Evolutionary conservation across 352 stramenopile species (phyloP).

Genomic region (Phytophthora cajani): DNA sequence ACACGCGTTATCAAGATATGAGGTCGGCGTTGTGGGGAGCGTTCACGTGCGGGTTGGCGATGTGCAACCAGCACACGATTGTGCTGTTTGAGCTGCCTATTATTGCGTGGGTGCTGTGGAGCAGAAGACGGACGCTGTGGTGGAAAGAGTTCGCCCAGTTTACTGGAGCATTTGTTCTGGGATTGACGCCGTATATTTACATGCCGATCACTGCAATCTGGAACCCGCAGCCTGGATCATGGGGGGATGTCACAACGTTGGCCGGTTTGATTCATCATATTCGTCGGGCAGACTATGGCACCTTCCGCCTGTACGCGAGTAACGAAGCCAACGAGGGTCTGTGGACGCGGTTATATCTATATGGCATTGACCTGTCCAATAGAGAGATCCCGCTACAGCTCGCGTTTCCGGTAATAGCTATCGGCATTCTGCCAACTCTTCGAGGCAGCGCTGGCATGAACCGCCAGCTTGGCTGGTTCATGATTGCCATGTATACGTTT

Average conservation of each 20-base stretch:
- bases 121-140: constrained; percentile 37
- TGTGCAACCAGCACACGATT: constrained; percentile 97
- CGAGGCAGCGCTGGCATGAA: constrained; percentile 18
- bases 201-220: constrained; percentile 77
- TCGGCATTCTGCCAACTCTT: constrained; percentile 43
- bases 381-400: constrained; percentile 60
- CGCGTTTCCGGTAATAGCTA: constrained; percentile 40
- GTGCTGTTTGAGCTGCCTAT: constrained; percentile 93
- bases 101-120: constrained; percentile 77
- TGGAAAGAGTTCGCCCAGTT: constrained; percentile 51
- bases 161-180: constrained; percentile 67
- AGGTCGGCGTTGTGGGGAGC: constrained; percentile 64
- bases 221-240: constrained; percentile 89
- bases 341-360: constrained; percentile 71
- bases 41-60: constrained; percentile 90
- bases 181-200: constrained; percentile 88
- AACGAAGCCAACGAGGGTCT: constrained; percentile 67
- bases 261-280: constrained; percentile 93
- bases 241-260: constrained; percentile 91
- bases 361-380: constrained; percentile 69
- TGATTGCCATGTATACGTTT: constrained; percentile 70
- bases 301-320: constrained; percentile 93
- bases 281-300: constrained; percentile 93
- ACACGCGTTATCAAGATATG: constrained; percentile 35
- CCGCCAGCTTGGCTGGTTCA: constrained; percentile 20